Percentiles rank a stretch among this genome's conserved stretches.
Evolutionary conservation across 805 yeast genomes (phyloP).

Genomic region (Ogataea haglerorum): DNA sequence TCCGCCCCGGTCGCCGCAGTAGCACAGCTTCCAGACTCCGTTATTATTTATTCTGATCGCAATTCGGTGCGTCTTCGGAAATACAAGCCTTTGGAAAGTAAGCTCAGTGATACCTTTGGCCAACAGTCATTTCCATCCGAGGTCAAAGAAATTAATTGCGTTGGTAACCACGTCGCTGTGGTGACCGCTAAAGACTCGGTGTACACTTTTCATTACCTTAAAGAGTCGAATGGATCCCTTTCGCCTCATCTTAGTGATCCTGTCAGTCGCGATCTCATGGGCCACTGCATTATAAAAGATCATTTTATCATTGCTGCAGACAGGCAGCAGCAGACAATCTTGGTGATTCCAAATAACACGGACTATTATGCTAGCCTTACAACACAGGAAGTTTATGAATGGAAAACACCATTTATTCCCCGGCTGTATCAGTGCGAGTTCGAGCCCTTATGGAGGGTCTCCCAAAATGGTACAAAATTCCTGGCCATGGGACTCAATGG

Average conservation of each 20-base stretch:
- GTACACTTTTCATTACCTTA: slow-evolving; percentile 18
- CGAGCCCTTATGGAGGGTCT: slow-evolving; percentile 32
- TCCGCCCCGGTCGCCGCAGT: slow-evolving; percentile 23
- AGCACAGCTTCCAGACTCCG: slow-evolving; percentile 22
- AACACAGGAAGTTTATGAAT: background rate
- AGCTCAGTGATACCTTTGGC: slow-evolving; percentile 20
- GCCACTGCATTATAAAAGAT: slow-evolving; percentile 18
- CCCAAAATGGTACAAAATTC: slow-evolving; percentile 9
- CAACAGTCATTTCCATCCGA: slow-evolving; percentile 14
- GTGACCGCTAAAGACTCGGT: slow-evolving; percentile 31
- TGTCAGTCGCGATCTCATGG: slow-evolving; percentile 22
- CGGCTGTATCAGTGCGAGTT: slow-evolving; percentile 29
- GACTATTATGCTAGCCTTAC: background rate
- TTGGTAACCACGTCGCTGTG: slow-evolving; percentile 21
- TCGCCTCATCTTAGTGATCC: slow-evolving; percentile 17
- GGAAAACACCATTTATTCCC: slow-evolving; percentile 31
- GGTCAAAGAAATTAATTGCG: slow-evolving; percentile 24
- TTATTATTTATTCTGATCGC: slow-evolving; percentile 24
- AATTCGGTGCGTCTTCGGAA: slow-evolving; percentile 12
- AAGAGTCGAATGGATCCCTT: slow-evolving; percentile 9
- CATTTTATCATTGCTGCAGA: slow-evolving; percentile 18
- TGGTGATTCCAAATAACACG: slow-evolving; percentile 4
- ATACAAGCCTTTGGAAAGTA: slow-evolving; percentile 21
- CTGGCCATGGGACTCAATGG: slow-evolving; percentile 39
- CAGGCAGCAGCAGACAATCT: slow-evolving; percentile 18